phyloP scores from a whole-genome alignment of 2,329 filamentous ascomycete genomes.

The Diplodia sapinea region DNA sequence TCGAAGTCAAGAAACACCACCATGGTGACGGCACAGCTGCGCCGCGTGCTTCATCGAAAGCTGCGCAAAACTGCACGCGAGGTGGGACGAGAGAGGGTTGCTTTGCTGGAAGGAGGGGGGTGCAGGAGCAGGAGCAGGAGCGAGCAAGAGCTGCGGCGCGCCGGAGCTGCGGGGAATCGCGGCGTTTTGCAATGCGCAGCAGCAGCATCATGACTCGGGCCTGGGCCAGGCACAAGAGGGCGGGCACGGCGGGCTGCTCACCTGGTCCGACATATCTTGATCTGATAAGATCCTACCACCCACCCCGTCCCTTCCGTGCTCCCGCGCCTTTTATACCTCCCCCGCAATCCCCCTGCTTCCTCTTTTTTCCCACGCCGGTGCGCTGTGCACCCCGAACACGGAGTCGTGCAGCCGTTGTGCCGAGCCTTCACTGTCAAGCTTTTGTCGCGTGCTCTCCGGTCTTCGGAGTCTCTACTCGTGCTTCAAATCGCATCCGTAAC shows the following conservation, averaged over 20 bases:
- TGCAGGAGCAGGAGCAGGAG: not conserved
- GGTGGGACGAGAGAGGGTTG: not conserved
- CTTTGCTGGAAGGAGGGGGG: no score
- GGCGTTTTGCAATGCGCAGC: not conserved
- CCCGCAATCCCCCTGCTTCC: constrained; percentile 15
- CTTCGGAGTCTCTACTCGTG: constrained; percentile 2
- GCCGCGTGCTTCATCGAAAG: constrained; percentile 31
- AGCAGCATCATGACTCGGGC: constrained; percentile 28
- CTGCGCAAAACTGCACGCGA: not conserved
- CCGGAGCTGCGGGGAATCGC: constrained; percentile 4
- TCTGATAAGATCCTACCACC: constrained; percentile 18
- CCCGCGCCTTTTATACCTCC: constrained; percentile 20
- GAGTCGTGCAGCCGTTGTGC: constrained; percentile 8
- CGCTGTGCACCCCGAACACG: constrained; percentile 24
- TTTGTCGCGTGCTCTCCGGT: constrained; percentile 11
- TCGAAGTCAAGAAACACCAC: constrained; percentile 54
- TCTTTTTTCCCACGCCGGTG: not conserved
- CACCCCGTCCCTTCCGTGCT: not conserved
- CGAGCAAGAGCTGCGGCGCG: not conserved
- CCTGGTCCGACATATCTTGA: constrained; percentile 18
- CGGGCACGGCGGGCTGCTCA: not conserved
- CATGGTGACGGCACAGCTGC: constrained; percentile 42
- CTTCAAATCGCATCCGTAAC: not conserved
- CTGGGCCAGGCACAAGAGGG: not conserved
- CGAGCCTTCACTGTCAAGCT: not conserved